Conservation (phyloP, 208 protist species). For the Crithidia sp. region DNA sequence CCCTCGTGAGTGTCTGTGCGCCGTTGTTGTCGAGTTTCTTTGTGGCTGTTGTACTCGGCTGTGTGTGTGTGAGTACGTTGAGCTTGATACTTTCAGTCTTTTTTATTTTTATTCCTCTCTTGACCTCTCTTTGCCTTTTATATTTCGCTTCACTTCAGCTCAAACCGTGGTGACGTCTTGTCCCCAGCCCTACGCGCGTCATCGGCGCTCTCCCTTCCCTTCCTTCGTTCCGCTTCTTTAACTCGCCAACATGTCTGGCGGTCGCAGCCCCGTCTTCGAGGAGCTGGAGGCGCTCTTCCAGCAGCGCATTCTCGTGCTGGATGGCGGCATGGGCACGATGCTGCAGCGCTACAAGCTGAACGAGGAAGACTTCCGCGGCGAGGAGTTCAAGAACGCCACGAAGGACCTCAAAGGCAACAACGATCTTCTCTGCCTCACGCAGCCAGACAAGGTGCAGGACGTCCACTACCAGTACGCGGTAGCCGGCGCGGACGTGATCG, state of each 20-base stretch:
- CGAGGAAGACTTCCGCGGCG: conserved; percentile 84
- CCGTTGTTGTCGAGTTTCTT: no score
- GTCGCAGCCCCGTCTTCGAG: conserved; percentile 49
- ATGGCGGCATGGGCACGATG: conserved; percentile 97
- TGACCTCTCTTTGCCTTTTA: no score
- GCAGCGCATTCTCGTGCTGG: conserved; percentile 85
- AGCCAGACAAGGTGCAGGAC: conserved; percentile 91
- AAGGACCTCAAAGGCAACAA: conserved; percentile 97
- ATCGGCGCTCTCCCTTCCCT: neutral
- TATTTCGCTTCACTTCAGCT: no score
- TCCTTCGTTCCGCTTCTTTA: neutral
- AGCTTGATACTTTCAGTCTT: no score
- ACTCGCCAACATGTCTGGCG: conserved; percentile 12
- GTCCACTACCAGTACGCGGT: conserved; percentile 93
- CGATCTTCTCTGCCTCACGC: conserved; percentile 94
- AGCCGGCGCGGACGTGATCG: conserved; percentile 95
- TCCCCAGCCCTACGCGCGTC: no score
- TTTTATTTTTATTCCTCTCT: no score
- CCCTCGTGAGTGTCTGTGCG: no score
- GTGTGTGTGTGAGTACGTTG: no score
- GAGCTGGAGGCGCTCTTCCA: conserved; percentile 60
- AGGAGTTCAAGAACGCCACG: conserved; percentile 87
- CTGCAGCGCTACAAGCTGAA: conserved; percentile 92
- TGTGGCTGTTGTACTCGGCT: no score
- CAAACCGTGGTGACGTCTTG: no score